Conservation (phyloP, 2,329 filamentous ascomycete species). For the Ambrosiella cleistominuta region DNA sequence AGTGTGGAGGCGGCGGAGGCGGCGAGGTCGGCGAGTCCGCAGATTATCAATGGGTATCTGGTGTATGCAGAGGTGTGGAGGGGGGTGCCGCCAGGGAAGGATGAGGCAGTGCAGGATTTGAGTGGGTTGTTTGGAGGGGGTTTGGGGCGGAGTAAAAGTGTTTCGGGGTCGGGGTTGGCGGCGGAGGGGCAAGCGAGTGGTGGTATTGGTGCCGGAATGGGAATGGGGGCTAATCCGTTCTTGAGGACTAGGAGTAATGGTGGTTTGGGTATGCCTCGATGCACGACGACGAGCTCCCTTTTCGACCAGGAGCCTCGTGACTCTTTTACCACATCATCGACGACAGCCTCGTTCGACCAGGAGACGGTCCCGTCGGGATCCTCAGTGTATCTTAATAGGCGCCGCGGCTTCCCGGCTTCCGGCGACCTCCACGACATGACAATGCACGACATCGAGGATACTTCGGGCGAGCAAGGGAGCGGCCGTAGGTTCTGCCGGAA, state of each 20-base stretch:
- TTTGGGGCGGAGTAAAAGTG: conserved; percentile 1
- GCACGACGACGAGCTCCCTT: background rate
- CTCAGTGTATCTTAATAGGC: conserved; percentile 13
- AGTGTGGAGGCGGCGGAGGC: conserved; percentile 52
- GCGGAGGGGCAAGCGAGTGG: background rate
- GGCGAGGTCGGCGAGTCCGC: conserved; percentile 52
- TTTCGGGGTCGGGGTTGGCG: background rate
- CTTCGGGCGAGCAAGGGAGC: background rate
- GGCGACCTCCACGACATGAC: conserved; percentile 14
- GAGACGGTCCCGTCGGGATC: background rate
- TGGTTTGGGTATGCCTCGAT: conserved; percentile 1
- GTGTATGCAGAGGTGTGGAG: conserved; percentile 56
- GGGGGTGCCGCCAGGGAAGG: conserved; percentile 43
- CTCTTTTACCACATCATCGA: conserved; percentile 16
- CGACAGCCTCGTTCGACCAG: conserved; percentile 33
- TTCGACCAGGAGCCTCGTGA: background rate
- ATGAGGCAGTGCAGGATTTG: conserved; percentile 42
- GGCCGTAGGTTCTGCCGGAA: conserved; percentile 31
- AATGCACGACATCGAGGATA: background rate
- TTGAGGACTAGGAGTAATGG: background rate
- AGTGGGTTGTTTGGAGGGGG: conserved; percentile 14
- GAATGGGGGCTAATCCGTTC: conserved; percentile 3
- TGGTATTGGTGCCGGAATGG: background rate
- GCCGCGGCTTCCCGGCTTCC: conserved; percentile 13
- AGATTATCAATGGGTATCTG: conserved; percentile 51